Base-by-base conservation (phyloP, 371 early-diverging fungal species). In the Dichotomocladium elegans region DNA sequence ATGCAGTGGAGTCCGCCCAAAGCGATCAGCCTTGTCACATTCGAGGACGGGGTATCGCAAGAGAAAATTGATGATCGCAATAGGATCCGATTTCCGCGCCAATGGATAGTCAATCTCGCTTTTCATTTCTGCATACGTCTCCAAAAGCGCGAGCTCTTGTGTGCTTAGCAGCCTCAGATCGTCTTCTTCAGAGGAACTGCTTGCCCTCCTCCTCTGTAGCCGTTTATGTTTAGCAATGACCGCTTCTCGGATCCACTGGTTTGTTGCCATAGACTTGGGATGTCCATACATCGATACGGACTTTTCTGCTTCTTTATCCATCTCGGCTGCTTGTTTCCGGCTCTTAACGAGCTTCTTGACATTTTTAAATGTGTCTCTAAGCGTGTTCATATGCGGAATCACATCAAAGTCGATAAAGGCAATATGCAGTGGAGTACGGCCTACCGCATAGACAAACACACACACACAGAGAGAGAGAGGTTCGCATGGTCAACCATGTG, bases 361-460 rank as follows among this genome's bases (percentile, higher is more conserved):
- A 45, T 46, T 47, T 26, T 51, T 33, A 12, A 29, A 22, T 1
- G 47, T n/a, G 2, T 44, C 21, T 3, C 26, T 14, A 5, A 77
- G 66, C 19, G 57, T 30, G 4, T 52, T 42, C 62, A 78, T 83
- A 5, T 60, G 37, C 2, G 86, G 82, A 35, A 83, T 73, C 1
- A 40, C 28, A 14, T 68, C 41, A 28, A 68, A 34, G 3, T 68
- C 55, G 2, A 66, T 55, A 46, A 83, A 83, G 0, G 68, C 74
- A 25, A 80, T 67, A 51, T 83, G 83, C 6, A 86, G 58, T 6
- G 83, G 76, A 5, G 81, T 79, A 19, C 86, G 76, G 1, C 81
- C 78, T 72, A 42, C 0, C 17, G 3, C 42, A 19, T 28, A 11
- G 28, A 15, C 63, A 28, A 30, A 25, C 17, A 61, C 53, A 43